A percentile compares a stretch with the other conserved stretches of the same genome.
phyloP scores from a whole-genome alignment of 176 grass and related monocot species.

The Tillandsia fasciculata region DNA sequence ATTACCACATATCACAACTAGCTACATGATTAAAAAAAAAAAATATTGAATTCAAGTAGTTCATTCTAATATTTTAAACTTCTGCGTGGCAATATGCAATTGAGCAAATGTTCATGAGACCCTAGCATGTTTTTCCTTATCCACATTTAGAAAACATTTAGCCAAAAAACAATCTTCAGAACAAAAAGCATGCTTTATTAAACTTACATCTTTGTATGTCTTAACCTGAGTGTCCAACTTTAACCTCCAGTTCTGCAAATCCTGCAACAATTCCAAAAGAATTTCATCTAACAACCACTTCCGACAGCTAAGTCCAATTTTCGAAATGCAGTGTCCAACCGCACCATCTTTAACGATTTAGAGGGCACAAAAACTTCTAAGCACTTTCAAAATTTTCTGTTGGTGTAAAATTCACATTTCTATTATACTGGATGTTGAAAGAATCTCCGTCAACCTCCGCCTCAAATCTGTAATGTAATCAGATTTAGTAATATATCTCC shows the following conservation, averaged over 20 bases:
- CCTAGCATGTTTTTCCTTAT: no score
- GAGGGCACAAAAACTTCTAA: not conserved
- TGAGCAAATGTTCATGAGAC: not conserved
- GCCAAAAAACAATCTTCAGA: no score
- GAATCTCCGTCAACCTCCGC: no score
- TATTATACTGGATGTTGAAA: no score
- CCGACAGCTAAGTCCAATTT: no score
- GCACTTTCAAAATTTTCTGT: not conserved
- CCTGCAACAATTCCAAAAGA: slow-evolving; percentile 27
- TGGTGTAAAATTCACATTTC: not conserved
- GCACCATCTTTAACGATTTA: not conserved
- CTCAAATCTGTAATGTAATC: no score
- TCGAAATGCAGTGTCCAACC: no score
- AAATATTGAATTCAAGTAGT: not conserved
- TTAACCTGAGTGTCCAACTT: slow-evolving; percentile 86
- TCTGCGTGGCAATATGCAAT: not conserved
- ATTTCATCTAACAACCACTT: no score
- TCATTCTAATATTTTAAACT: not conserved
- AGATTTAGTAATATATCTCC: no score
- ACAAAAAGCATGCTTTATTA: not conserved
- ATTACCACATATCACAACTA: not conserved
- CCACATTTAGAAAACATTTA: not conserved
- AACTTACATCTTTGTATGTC: slow-evolving; percentile 87
- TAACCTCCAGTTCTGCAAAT: slow-evolving; percentile 81
- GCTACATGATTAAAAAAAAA: no score